Evolutionary conservation across 176 grass and related monocot species (phyloP), one percentile per base, ranked within the genome.

Genomic region (Saccharum spontaneum): DNA sequence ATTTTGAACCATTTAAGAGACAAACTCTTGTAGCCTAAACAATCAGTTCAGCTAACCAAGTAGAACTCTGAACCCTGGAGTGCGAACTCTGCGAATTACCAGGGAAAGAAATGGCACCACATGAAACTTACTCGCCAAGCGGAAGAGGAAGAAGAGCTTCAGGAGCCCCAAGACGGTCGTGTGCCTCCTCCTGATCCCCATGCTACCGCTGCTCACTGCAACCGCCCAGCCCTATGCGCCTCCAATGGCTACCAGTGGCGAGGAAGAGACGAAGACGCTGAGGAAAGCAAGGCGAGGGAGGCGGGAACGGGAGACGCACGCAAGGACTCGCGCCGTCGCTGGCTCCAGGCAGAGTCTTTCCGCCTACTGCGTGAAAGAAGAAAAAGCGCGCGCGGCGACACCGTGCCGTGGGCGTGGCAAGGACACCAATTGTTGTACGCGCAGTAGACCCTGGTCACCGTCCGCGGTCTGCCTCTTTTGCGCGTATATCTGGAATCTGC

Each of bases 61-160:
- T 18, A 31, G 44, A 45, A 22, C 26, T 34, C 3, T 57, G 0
- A 50, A 37, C n/a, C 1, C 59, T 23, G 8, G 59, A 62, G 22
- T 13, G 23, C 0, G 23, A 62, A 13, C 1, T 63, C 23, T 63
- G 2, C 30, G 55, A 38, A 23, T 22, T 4, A 67, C 9, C 3
- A 22, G 43, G 73, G 74, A 68, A 18, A n/a, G 10, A 28, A 36
- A 68, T 26, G 52, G 14, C 11, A 18, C 0, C 44, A 52, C 6
- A 76, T 60, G 55, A 10, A 76, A 73, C 87, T 92, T 76, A 92
- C 90, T 28, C 57, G 90, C 84, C 28, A 71, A 72, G 55, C 79
- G 76, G 84, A 87, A 81, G 88, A 77, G 22, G 83, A 30, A 8
- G 83, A 30, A 8, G 14, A 17, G 48, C 20, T 87, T 70, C 0